A percentile compares a stretch with the other conserved stretches of the same genome.
phyloP scores from a whole-genome alignment of 805 yeast species.

The Zygosaccharomyces bisporus region DNA sequence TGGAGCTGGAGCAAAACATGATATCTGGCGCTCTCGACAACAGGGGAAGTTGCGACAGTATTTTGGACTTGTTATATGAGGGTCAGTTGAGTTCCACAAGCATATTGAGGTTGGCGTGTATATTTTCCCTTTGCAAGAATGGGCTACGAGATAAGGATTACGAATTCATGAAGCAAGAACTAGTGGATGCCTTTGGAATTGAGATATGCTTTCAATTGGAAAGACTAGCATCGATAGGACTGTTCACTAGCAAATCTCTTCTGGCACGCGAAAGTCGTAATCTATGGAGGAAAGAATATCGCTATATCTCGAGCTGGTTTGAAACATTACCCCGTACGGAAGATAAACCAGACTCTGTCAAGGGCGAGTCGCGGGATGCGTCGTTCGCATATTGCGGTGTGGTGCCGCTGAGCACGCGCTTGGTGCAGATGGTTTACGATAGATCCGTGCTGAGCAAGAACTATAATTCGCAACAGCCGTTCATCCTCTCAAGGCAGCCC shows the following conservation, averaged over 20 bases:
- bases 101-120: slow-evolving; percentile 50
- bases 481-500: slow-evolving; percentile 30
- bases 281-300: slow-evolving; percentile 25
- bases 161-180: slow-evolving; percentile 48
- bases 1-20: slow-evolving; percentile 69
- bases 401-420: slow-evolving; percentile 68
- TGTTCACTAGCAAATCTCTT: slow-evolving; percentile 20
- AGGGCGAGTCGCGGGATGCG: slow-evolving; percentile 24
- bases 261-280: slow-evolving; percentile 2
- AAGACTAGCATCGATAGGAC: slow-evolving; percentile 20
- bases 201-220: slow-evolving; percentile 28
- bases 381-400: slow-evolving; percentile 75
- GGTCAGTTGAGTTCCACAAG: slow-evolving; percentile 39
- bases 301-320: slow-evolving; percentile 25
- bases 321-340: slow-evolving; percentile 28
- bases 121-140: slow-evolving; percentile 59
- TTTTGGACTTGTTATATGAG: slow-evolving; percentile 50
- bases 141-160: slow-evolving; percentile 69
- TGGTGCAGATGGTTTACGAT: slow-evolving; percentile 65
- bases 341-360: slow-evolving; percentile 15
- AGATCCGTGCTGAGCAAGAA: slow-evolving; percentile 47
- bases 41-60: slow-evolving; percentile 35
- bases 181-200: slow-evolving; percentile 65
- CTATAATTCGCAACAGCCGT: slow-evolving; percentile 34
- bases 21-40: slow-evolving; percentile 50